These are phyloP conservation scores for Diaporthe sp. DNA, from an alignment of 2,329 filamentous ascomycete genomes.

Conservation along the genomic window DNA sequence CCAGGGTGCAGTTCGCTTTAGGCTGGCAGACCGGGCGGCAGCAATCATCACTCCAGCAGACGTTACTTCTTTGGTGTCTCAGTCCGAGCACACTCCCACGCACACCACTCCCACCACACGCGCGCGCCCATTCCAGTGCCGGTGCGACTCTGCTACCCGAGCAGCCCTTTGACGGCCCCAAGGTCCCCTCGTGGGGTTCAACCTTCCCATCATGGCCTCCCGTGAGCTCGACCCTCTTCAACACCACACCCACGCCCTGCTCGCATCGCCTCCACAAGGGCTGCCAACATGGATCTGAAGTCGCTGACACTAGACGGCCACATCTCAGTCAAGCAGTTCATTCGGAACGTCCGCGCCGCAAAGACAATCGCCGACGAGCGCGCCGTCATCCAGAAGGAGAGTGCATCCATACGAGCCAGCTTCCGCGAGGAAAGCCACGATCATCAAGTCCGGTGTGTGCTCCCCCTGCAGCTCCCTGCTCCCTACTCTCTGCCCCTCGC, in stretches of 20 bases:
- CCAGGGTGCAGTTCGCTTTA: slow-evolving; percentile 34
- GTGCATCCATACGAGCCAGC: slow-evolving; percentile 95
- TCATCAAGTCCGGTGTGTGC: slow-evolving; percentile 84
- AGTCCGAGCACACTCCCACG: slow-evolving; percentile 24
- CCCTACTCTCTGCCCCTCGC: neutral
- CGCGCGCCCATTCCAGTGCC: neutral
- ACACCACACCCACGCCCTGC: slow-evolving; percentile 21
- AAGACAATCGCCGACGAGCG: slow-evolving; percentile 99
- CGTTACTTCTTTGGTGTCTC: slow-evolving; percentile 27
- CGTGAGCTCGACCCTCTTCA: slow-evolving; percentile 44
- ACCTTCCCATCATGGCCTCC: slow-evolving; percentile 50
- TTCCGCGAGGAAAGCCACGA: slow-evolving; percentile 98
- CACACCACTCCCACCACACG: slow-evolving; percentile 10
- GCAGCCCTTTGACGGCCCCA: slow-evolving; percentile 33
- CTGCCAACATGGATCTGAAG: slow-evolving; percentile 32
- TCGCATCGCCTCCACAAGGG: neutral
- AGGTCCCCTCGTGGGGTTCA: slow-evolving; percentile 35
- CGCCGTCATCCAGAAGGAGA: slow-evolving; percentile 98
- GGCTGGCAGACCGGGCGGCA: slow-evolving; percentile 27
- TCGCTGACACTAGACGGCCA: slow-evolving; percentile 41
- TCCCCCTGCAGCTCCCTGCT: slow-evolving; percentile 16
- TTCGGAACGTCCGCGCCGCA: slow-evolving; percentile 97
- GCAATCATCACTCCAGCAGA: slow-evolving; percentile 27
- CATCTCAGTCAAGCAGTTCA: slow-evolving; percentile 94
- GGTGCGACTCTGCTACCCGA: slow-evolving; percentile 31